Conservation (phyloP, 768 basidiomycete species). For the Boletus tomentosulus region DNA sequence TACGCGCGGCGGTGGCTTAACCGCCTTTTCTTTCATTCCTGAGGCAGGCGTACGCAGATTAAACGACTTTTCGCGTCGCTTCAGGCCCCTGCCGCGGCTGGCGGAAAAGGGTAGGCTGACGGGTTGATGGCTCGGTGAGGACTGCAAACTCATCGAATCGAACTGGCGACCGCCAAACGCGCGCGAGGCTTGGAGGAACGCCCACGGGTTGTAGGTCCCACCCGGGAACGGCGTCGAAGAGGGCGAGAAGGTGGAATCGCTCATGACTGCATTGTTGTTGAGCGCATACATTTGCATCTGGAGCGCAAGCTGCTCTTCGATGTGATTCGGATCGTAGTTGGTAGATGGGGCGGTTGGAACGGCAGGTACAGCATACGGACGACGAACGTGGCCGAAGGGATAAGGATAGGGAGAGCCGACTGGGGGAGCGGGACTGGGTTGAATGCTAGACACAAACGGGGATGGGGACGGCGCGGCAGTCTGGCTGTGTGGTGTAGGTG, state of each 20-base stretch:
- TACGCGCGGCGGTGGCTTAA: slow-evolving; percentile 71
- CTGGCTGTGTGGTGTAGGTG: slow-evolving; percentile 74
- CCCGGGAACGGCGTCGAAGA: slow-evolving; percentile 70
- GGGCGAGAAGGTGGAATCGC: slow-evolving; percentile 75
- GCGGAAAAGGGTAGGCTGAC: slow-evolving; percentile 43
- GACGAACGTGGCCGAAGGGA: slow-evolving; percentile 69
- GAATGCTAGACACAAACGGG: slow-evolving; percentile 53
- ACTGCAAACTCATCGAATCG: slow-evolving; percentile 55
- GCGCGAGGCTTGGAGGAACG: slow-evolving; percentile 57
- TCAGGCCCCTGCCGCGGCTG: slow-evolving; percentile 41
- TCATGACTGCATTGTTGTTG: slow-evolving; percentile 57
- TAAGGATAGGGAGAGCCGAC: slow-evolving; percentile 78
- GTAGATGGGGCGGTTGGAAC: slow-evolving; percentile 40
- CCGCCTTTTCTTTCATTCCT: slow-evolving; percentile 24
- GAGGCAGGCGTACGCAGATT: slow-evolving; percentile 30
- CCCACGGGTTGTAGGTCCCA: slow-evolving; percentile 65
- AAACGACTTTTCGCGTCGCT: slow-evolving; percentile 40
- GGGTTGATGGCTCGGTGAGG: slow-evolving; percentile 32
- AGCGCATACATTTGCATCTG: slow-evolving; percentile 80
- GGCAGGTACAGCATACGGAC: slow-evolving; percentile 41
- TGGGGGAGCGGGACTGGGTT: slow-evolving; percentile 51
- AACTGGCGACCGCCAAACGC: slow-evolving; percentile 44
- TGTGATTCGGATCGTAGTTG: slow-evolving; percentile 41
- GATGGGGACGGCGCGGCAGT: slow-evolving; percentile 73
- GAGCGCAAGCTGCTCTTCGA: slow-evolving; percentile 66